Base-by-base conservation (phyloP, 768 basidiomycete genomes). In the Amyloporia xantha region DNA sequence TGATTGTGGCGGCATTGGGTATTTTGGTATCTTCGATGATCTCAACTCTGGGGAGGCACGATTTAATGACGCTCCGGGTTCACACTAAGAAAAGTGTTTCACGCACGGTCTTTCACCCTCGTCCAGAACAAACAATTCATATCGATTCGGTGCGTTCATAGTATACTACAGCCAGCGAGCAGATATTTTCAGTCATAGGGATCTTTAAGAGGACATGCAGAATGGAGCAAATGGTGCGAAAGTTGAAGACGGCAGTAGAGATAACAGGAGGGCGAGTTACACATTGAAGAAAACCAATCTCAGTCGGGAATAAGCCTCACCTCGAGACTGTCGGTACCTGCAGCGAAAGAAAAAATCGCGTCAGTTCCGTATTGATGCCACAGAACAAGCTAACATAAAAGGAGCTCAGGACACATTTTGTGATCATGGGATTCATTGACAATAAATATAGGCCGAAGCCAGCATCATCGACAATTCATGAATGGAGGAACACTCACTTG, bases 11-110 rank as follows among this genome's bases (percentile, higher is more conserved):
- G 1, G 96, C 93, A 60, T 97, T 96, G 0, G 94, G 94, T 53
- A 98, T 91, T 71, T 96, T 97, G 38, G 91, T 94, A 69, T 99
- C 96, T 68, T 98, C 94, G 0, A 78, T 81, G 38, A 98, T 75
- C 59, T 92, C 89, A 48, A 98, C 82, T 39, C 94, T 97, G 62
- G 20, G 24, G 41, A 35, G 28, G 47, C n/a, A 46, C 38, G 20
- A 45, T 41, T 30, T 50, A 46, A 50, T 44, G 38, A 50, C 50
- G 25, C 35, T 23, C 47, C 54, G 53, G 45, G 44, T 55, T 48
- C 42, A 33, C 40, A 20, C 27, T 30, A 25, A 43, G 38, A 38
- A 24, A 11, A n/a, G 41, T 35, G 39, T 48, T 37, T 27, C 41
- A 84, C 92, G 74, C 74, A 97, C 94, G 82, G 72, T 71, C 86